A percentile compares a stretch with the other conserved stretches of the same genome.
Evolutionary conservation across 345 rosid species (phyloP).

Genomic region (Dipteronia sinensis): DNA sequence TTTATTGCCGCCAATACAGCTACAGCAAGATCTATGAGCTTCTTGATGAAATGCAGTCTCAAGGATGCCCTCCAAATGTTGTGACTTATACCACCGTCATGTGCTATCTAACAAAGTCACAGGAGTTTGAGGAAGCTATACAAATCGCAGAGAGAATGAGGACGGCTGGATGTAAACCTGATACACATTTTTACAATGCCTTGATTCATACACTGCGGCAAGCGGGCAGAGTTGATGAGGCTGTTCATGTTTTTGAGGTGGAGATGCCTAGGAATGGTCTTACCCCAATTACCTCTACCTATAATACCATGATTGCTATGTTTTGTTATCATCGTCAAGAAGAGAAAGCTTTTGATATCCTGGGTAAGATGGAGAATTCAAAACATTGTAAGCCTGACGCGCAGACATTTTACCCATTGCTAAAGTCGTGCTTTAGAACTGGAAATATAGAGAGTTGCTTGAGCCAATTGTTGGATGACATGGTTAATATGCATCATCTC

Average conservation of each 20-base stretch:
- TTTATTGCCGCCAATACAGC: constrained; percentile 48
- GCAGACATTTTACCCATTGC: constrained; percentile 71
- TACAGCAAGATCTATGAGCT: constrained; percentile 59
- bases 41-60: constrained; percentile 66
- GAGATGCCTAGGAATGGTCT: constrained; percentile 58
- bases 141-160: constrained; percentile 52
- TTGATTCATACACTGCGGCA: constrained; percentile 68
- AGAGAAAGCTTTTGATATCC: constrained; percentile 48
- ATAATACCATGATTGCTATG: constrained; percentile 80
- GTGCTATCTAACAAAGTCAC: constrained; percentile 57
- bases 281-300: constrained; percentile 57
- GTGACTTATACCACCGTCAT: constrained; percentile 72
- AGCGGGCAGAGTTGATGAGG: constrained; percentile 61
- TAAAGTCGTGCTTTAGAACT: constrained; percentile 64
- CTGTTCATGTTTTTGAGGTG: constrained; percentile 50
- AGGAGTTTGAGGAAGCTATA: constrained; percentile 59
- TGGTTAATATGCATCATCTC: constrained; percentile 76
- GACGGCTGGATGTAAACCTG: constrained; percentile 51
- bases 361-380: constrained; percentile 53
- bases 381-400: constrained; percentile 60
- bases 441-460: constrained; percentile 56
- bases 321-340: constrained; percentile 57
- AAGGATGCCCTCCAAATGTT: constrained; percentile 64
- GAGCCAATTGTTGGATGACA: constrained; percentile 58
- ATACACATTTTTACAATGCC: constrained; percentile 65